These are phyloP conservation scores for Aspergillus sp. DNA, from an alignment of 2,329 filamentous ascomycete genomes.

Conservation along the genomic window DNA sequence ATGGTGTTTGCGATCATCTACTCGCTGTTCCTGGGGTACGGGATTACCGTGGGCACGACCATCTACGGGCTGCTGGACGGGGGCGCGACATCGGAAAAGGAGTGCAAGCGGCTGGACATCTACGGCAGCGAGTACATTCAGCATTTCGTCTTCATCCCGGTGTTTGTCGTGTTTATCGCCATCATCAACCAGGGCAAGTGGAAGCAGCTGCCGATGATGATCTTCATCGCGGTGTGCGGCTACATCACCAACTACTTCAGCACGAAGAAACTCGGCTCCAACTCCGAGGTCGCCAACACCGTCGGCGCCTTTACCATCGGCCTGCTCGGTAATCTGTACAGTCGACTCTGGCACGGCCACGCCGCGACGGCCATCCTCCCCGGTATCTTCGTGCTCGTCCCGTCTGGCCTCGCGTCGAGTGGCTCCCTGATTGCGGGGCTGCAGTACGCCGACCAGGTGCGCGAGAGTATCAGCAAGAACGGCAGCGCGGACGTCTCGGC, in stretches of 20 bases:
- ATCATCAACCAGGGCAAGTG: constrained; percentile 79
- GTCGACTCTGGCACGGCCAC: constrained; percentile 67
- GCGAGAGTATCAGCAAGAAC: constrained; percentile 14
- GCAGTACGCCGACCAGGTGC: constrained; percentile 54
- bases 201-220: constrained; percentile 73
- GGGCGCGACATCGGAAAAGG: constrained; percentile 47
- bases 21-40: constrained; percentile 69
- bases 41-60: constrained; percentile 65
- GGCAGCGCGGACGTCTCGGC: constrained; percentile 4
- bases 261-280: constrained; percentile 64
- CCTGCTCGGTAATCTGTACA: constrained; percentile 73
- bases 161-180: constrained; percentile 69
- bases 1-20: constrained; percentile 75
- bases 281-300: constrained; percentile 72
- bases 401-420: constrained; percentile 55
- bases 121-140: constrained; percentile 38
- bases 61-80: constrained; percentile 61
- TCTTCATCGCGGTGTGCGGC: constrained; percentile 67
- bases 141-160: constrained; percentile 68
- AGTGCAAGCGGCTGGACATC: constrained; percentile 37
- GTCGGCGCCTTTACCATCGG: constrained; percentile 74
- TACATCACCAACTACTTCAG: constrained; percentile 74
- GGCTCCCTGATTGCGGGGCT: constrained; percentile 56
- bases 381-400: constrained; percentile 72
- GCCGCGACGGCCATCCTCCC: constrained; percentile 81